Evolutionary conservation across 2,329 filamentous ascomycete genomes (phyloP), one percentile per base, ranked within the genome.

Genomic region (Colletotrichum musae): DNA sequence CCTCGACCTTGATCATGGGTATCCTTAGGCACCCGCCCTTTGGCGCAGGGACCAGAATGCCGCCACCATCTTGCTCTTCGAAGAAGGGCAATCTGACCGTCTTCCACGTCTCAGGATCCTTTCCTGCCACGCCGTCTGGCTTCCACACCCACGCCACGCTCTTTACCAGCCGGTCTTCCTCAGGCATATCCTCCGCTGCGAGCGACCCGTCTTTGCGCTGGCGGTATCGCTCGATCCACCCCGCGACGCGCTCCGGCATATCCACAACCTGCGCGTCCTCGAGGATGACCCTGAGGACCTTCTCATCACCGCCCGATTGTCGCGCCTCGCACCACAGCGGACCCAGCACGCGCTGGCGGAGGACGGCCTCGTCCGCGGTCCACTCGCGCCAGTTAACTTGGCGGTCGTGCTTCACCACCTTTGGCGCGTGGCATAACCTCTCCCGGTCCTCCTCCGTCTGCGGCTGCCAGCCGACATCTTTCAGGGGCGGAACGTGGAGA

Each of bases 341-440:
- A 0, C 90, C 91, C 15, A 95, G 81, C 0, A 91, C 90, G 9
- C 86, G 84, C 58, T 88, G 82, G 5, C 88, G 85, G 5, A 86
- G 83, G 6, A 81, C 76, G 16, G 95, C 85, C 1, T 88, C 84
- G 3, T 83, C 79, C n/a, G 84, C 80, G 0, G 81, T 81, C 84
- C 88, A 89, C 4, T 72, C 53, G 0, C 51, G 52, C 86, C 91
- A 94, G 70, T 90, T 80, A 7, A 97, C 80, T 68, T 89, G 86
- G 2, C 84, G 82, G 73, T 95, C 89, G 6, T 85, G 80, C 64
- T 91, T 87, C 1, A 81, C 88, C 69, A 97, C 88, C 77, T 97
- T 97, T 1, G 89, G 88, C 1, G 95, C 95, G 74, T 92, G 87
- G 28, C 63, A 65, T 2, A 79, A 73, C 13, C 53, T 54, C 28